Conservation (phyloP, 2,329 filamentous ascomycete genomes). For the Graphiopsis chlorocephala region DNA sequence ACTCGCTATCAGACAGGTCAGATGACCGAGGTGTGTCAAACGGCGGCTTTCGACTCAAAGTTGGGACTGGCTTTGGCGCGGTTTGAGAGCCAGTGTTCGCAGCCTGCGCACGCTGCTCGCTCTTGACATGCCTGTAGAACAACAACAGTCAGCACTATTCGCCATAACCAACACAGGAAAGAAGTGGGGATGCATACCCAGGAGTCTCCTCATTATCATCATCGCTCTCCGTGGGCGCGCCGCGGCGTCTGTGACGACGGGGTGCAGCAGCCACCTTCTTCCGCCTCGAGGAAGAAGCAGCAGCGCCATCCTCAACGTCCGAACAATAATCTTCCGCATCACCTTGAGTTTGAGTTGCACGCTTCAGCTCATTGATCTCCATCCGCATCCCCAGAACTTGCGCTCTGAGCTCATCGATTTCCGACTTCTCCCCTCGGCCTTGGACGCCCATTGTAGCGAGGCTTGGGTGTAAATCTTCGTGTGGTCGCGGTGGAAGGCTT, state of each 20-base stretch:
- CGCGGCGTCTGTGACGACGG: background rate
- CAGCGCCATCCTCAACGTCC: background rate
- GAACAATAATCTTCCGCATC: background rate
- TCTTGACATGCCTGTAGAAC: background rate
- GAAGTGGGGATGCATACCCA: background rate
- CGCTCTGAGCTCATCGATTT: background rate
- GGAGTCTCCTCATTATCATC: background rate
- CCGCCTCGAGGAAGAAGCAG: background rate
- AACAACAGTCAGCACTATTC: background rate
- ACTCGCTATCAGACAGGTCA: background rate
- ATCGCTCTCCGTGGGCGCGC: background rate
- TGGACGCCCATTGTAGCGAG: background rate
- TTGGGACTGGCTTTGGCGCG: background rate
- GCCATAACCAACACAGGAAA: background rate
- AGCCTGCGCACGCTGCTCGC: background rate
- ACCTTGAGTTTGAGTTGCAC: background rate
- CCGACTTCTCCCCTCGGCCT: background rate
- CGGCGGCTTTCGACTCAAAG: background rate
- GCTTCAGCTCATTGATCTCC: background rate
- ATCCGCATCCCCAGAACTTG: background rate
- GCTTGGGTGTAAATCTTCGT: background rate
- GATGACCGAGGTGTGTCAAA: background rate
- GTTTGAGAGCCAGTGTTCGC: background rate
- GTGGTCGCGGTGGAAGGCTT: background rate
- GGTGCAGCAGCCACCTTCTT: background rate